These are phyloP conservation scores for Helenozyma baotianmanensis DNA, from an alignment of 805 yeast species.

Conservation along the genomic window DNA sequence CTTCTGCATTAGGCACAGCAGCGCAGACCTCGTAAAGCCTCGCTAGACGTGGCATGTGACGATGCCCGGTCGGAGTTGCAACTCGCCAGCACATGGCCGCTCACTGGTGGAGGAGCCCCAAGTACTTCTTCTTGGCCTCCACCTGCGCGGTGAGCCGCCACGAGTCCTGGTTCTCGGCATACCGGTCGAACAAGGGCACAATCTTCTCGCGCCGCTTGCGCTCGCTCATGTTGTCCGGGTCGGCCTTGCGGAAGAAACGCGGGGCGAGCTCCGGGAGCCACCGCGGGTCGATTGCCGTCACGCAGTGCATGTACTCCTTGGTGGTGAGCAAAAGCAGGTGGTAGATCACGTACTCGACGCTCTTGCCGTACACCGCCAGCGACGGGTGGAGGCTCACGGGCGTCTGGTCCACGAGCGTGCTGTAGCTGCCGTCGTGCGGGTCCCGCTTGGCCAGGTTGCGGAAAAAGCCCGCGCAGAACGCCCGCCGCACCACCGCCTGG, in stretches of 20 bases:
- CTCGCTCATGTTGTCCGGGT: slow-evolving; percentile 44
- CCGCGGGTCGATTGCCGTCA: slow-evolving; percentile 72
- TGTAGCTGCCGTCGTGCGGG: slow-evolving; percentile 48
- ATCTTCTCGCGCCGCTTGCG: slow-evolving; percentile 60
- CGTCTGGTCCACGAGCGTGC: slow-evolving; percentile 61
- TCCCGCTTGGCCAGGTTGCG: slow-evolving; percentile 63
- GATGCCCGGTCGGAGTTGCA: no score
- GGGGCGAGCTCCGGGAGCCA: slow-evolving; percentile 76
- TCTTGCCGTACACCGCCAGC: slow-evolving; percentile 57
- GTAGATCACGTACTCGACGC: slow-evolving; percentile 76
- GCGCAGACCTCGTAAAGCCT: no score
- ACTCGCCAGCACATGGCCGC: no score
- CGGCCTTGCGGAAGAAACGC: slow-evolving; percentile 64
- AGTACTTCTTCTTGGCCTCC: slow-evolving; percentile 22
- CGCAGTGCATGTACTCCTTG: slow-evolving; percentile 88
- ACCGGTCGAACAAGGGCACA: slow-evolving; percentile 64
- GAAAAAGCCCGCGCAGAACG: slow-evolving; percentile 66
- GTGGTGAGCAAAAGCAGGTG: slow-evolving; percentile 79
- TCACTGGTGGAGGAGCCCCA: slow-evolving; percentile 17
- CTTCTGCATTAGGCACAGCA: no score
- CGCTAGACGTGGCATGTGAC: no score
- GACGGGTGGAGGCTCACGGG: slow-evolving; percentile 87
- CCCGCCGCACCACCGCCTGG: slow-evolving; percentile 52
- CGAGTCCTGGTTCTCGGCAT: slow-evolving; percentile 55
- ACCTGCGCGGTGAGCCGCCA: slow-evolving; percentile 67